Evolutionary conservation across 345 rosid genomes (phyloP).

Genomic region (Camelina neglecta): DNA sequence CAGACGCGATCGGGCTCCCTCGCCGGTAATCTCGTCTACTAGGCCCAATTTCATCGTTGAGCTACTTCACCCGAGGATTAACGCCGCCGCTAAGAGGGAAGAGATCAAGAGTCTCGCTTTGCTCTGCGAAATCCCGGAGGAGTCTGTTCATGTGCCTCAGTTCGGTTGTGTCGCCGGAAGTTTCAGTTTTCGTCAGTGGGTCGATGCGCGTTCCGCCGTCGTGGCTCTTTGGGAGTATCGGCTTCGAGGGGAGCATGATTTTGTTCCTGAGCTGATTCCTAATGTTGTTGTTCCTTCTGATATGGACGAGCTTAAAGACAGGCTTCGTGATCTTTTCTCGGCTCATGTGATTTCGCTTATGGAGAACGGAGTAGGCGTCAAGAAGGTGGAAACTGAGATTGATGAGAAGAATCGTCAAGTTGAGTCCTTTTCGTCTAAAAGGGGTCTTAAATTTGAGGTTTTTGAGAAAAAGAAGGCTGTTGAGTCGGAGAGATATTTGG

Average conservation of each 20-base stretch:
- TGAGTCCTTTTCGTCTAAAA: conserved; percentile 9
- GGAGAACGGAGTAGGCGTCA: conserved; percentile 50
- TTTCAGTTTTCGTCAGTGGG: conserved; percentile 52
- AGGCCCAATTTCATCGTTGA: conserved; percentile 46
- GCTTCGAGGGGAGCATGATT: conserved; percentile 45
- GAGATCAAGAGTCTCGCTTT: conserved; percentile 26
- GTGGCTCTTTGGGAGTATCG: conserved; percentile 53
- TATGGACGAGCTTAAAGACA: conserved; percentile 47
- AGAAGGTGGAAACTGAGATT: conserved; percentile 45
- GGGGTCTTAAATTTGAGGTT: background rate
- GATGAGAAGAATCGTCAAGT: conserved; percentile 43
- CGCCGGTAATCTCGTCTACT: background rate
- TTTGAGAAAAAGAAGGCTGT: conserved; percentile 47
- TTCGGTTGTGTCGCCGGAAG: conserved; percentile 42
- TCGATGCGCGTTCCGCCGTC: conserved; percentile 49
- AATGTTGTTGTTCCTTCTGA: conserved; percentile 51
- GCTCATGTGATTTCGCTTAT: conserved; percentile 46
- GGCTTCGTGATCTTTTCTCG: conserved; percentile 49
- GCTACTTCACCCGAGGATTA: conserved; percentile 25
- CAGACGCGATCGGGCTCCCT: conserved; percentile 30
- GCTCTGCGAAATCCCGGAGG: conserved; percentile 32
- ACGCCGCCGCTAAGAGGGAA: conserved; percentile 10
- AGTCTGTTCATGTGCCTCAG: conserved; percentile 3
- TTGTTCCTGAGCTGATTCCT: conserved; percentile 44
- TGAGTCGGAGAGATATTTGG: conserved; percentile 46